Evolutionary conservation across 2,329 filamentous ascomycete genomes (phyloP), one percentile per base, ranked within the genome.

Genomic region (Exophiala sp.): DNA sequence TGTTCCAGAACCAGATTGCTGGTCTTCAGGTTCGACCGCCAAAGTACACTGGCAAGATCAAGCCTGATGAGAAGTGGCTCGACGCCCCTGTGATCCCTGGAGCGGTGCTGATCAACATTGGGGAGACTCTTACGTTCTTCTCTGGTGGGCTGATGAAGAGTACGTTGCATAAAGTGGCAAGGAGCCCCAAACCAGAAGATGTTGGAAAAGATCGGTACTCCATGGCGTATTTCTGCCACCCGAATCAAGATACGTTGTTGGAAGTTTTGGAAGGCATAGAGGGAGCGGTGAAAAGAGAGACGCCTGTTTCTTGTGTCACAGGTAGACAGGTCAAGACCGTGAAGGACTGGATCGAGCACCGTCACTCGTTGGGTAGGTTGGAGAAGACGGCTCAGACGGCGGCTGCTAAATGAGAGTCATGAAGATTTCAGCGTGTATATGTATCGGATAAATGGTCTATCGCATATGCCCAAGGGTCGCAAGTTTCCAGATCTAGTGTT

Each of bases 141-240:
- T 78, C 77, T 0, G 75, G 75, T 11, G 76, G 76, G 0, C 78
- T 73, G 48, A 68, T 80, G 46, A 79, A 79, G 64, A 74, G 70
- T 4, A 76, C 71, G 4, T 67, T 78, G 8, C 77, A 80, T 49
- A 72, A 77, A 1, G 77, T 81, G 0, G 69, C 74, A 4, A 88
- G 95, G 72, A 91, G 91, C 2, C 88, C 88, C 11, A 78, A 77
- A 4, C 74, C 73, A 2, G 73, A 72, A 9, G 55, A 60, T 12
- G 78, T 78, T 12, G 72, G 76, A 35, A 58, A 65, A 7, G 70
- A 71, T n/a, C 78, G 87, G 35, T 96, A 96, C 67, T 92, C 88
- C 64, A 86, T 96, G 67, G 91, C 90, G 63, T 96, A 94, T 73
- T 95, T 95, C 68, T 94, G 89, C 75, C 91, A 94, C 62, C 89